phyloP scores from a whole-genome alignment of 306 rosid genomes.

The Vigna hirtella region DNA sequence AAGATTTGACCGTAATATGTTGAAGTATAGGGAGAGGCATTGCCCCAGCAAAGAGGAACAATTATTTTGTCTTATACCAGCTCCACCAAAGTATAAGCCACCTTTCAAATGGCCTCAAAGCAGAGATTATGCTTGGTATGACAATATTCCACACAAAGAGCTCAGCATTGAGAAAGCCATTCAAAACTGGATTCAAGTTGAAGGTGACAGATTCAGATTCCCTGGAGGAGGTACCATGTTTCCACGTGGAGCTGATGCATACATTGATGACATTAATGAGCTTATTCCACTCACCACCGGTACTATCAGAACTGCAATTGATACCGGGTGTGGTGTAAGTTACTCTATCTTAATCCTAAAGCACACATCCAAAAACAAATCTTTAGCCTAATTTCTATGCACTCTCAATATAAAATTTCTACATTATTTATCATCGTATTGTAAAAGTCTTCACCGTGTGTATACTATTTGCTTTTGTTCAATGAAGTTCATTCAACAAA shows the following conservation, averaged over 20 bases:
- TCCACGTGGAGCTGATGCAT: slow-evolving; percentile 94
- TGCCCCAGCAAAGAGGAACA: slow-evolving; percentile 84
- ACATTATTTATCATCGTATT: background rate
- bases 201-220: slow-evolving; percentile 83
- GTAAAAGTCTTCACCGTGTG: no score
- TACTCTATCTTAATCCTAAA: background rate
- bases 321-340: slow-evolving; percentile 99
- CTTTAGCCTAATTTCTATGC: background rate
- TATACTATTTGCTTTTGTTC: no score
- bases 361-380: background rate
- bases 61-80: slow-evolving; percentile 74
- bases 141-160: slow-evolving; percentile 90
- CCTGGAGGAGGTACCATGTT: slow-evolving; percentile 99
- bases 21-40: slow-evolving; percentile 92
- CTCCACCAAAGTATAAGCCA: slow-evolving; percentile 90
- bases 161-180: slow-evolving; percentile 94
- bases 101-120: slow-evolving; percentile 99
- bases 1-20: slow-evolving; percentile 76
- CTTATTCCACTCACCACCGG: slow-evolving; percentile 85
- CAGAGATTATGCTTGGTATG: slow-evolving; percentile 91
- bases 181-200: slow-evolving; percentile 97
- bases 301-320: slow-evolving; percentile 85
- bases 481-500: background rate
- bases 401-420: no score
- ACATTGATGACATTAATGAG: slow-evolving; percentile 81